Base-by-base conservation (phyloP, 1,284 basidiomycete species). In the Irpex rosettiformis region DNA sequence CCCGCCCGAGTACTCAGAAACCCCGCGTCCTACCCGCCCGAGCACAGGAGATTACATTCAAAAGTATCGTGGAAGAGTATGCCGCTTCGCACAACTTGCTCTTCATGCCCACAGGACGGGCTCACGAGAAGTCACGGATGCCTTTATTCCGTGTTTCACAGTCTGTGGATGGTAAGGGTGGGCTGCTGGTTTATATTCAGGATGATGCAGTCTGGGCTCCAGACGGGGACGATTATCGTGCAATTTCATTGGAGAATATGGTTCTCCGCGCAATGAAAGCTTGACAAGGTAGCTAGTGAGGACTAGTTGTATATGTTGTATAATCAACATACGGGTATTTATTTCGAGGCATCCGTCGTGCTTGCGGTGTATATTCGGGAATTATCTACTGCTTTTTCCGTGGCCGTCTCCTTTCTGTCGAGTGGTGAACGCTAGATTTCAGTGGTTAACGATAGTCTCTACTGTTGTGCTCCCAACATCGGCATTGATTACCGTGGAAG, bases 151-250 rank as follows among this genome's bases (percentile, higher is more conserved):
- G 89, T 52, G 86, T 98, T 6, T 91, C 92, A 57, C 77, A 77
- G 55, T 85, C 80, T 28, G 83, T 85, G 13, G 91, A 92, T 72
- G 94, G 93, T 3, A 91, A 88, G 67, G 89, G 90, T 11, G 96
- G 96, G 0, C 69, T 96, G 45, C 76, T 89, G 65, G 85, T 96
- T 28, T 97, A 94, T 73, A 79, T 96, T 52, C 75, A 86, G 64
- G 94, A 96, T 67, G 94, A 96, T 72, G 93, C 91, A 1, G 88
- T 95, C 25, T 96, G 90, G 90, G 87, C 85, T 6, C 76, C 82
- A 2, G 76, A 78, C 55, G 80, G 80, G 45, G 79, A 81, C 16
- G 82, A 85, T 21, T 87, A 81, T 69, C 72, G 79, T 53, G 87
- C 88, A 10, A 81, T 90, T 43, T 73, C 80, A 1, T 67, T 89